Percentiles rank a stretch among this genome's conserved stretches.
Conservation (phyloP, 768 basidiomycete species). For the Tylopilus intermedius region DNA sequence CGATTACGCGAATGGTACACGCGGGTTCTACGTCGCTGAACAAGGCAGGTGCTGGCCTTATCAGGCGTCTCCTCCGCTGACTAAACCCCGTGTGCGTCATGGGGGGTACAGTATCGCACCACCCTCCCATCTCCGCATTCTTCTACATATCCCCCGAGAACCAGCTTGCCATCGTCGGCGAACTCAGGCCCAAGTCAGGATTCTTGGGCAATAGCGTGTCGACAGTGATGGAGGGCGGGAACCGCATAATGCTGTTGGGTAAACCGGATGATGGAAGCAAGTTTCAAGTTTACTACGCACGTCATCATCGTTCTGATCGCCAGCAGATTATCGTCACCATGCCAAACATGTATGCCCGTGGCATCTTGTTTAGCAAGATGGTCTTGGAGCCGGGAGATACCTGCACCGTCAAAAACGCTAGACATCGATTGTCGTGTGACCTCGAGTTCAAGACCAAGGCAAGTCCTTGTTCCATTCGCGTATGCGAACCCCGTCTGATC, state of each 20-base stretch:
- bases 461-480: neutral
- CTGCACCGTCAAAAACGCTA: constrained; percentile 79
- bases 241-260: constrained; percentile 77
- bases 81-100: neutral
- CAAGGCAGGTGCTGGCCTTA: constrained; percentile 54
- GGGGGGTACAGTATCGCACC: constrained; percentile 73
- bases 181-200: constrained; percentile 90
- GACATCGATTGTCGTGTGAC: constrained; percentile 68
- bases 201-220: constrained; percentile 97
- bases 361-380: constrained; percentile 90
- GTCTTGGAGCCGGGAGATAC: constrained; percentile 91
- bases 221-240: constrained; percentile 95
- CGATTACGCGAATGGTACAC: constrained; percentile 85
- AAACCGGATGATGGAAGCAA: constrained; percentile 82
- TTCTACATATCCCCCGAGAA: constrained; percentile 93
- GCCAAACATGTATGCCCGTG: constrained; percentile 97
- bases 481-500: neutral
- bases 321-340: constrained; percentile 83
- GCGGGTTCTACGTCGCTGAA: constrained; percentile 94
- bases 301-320: constrained; percentile 2
- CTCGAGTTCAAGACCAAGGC: constrained; percentile 98
- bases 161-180: constrained; percentile 81
- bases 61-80: neutral
- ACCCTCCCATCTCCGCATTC: constrained; percentile 93
- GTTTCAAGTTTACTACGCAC: constrained; percentile 25